Evolutionary conservation across 345 rosid genomes (phyloP).

Genomic region (Camelina hispida): DNA sequence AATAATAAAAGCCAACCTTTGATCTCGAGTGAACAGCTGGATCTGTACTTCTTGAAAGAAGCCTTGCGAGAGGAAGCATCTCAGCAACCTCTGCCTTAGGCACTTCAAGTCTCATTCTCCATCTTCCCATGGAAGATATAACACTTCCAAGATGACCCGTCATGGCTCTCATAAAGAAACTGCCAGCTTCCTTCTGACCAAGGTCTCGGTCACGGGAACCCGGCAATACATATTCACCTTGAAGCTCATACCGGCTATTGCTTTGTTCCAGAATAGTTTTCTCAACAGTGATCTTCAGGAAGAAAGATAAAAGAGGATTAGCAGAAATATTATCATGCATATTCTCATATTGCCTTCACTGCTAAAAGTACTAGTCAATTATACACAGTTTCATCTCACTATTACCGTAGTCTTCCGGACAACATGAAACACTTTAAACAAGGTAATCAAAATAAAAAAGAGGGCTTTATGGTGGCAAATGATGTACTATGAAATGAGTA

Average conservation of each 20-base stretch:
- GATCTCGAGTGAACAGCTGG: slow-evolving; percentile 96
- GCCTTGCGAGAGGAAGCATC: slow-evolving; percentile 99
- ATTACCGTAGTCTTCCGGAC: slow-evolving; percentile 14
- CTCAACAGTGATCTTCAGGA: slow-evolving; percentile 82
- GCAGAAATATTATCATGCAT: slow-evolving; percentile 32
- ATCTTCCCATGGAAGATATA: slow-evolving; percentile 98
- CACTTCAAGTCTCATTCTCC: slow-evolving; percentile 99
- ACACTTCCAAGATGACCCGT: slow-evolving; percentile 92
- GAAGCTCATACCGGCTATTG: slow-evolving; percentile 95
- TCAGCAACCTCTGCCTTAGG: slow-evolving; percentile 97
- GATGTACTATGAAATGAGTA: slow-evolving; percentile 17
- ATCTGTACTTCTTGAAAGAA: slow-evolving; percentile 95
- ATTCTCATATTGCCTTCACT: slow-evolving; percentile 27
- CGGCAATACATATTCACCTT: slow-evolving; percentile 98
- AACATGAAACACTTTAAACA: slow-evolving; percentile 19
- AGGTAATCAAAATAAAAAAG: slow-evolving; percentile 3
- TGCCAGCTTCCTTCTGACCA: slow-evolving; percentile 72
- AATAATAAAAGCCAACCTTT: slow-evolving; percentile 62
- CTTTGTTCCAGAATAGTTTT: slow-evolving; percentile 90
- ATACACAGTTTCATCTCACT: slow-evolving; percentile 1
- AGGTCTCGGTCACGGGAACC: slow-evolving; percentile 86
- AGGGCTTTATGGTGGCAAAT: slow-evolving; percentile 14
- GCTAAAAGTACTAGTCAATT: slow-evolving; percentile 5
- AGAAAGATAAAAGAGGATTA: slow-evolving; percentile 41
- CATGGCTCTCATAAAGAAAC: slow-evolving; percentile 88